Evolutionary conservation across 768 basidiomycete genomes (phyloP).

Genomic region (Steccherinum ochraceum): DNA sequence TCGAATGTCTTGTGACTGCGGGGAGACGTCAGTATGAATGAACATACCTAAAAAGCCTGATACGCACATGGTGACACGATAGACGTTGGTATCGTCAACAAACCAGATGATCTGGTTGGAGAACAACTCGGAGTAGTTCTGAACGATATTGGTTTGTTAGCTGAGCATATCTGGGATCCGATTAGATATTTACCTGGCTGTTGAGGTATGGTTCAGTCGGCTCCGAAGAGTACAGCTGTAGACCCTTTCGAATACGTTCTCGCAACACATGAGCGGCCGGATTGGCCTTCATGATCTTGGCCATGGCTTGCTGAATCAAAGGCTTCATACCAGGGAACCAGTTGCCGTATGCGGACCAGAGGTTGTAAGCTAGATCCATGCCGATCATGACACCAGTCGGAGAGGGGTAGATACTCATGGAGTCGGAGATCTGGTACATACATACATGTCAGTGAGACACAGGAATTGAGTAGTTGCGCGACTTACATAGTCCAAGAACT

Average conservation of each 20-base stretch:
- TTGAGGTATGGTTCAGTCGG: conserved; percentile 99
- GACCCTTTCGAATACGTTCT: conserved; percentile 97
- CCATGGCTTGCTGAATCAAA: conserved; percentile 97
- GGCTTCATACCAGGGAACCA: conserved; percentile 99
- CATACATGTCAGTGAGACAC: background rate
- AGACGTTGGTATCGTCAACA: conserved; percentile 99
- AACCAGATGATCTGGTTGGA: conserved; percentile 99
- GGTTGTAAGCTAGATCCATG: conserved; percentile 96
- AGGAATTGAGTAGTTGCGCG: background rate
- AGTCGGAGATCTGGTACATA: conserved; percentile 69
- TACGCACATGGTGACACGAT: conserved; percentile 86
- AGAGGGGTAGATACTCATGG: conserved; percentile 98
- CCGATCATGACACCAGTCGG: conserved; percentile 99
- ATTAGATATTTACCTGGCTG: conserved; percentile 55
- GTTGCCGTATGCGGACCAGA: conserved; percentile 98
- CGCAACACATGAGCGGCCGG: conserved; percentile 96
- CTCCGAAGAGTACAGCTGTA: conserved; percentile 97
- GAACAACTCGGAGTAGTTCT: conserved; percentile 93
- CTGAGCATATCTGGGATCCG: background rate
- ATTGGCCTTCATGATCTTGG: conserved; percentile 99
- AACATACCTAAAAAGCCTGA: background rate
- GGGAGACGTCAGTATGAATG: conserved; percentile 14
- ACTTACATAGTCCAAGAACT: conserved; percentile 94
- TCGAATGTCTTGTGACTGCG: conserved; percentile 96
- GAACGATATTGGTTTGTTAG: background rate